These are phyloP conservation scores for Tripterygium wilfordii DNA, from an alignment of 177 flowering plant genomes.

Conservation along the genomic window DNA sequence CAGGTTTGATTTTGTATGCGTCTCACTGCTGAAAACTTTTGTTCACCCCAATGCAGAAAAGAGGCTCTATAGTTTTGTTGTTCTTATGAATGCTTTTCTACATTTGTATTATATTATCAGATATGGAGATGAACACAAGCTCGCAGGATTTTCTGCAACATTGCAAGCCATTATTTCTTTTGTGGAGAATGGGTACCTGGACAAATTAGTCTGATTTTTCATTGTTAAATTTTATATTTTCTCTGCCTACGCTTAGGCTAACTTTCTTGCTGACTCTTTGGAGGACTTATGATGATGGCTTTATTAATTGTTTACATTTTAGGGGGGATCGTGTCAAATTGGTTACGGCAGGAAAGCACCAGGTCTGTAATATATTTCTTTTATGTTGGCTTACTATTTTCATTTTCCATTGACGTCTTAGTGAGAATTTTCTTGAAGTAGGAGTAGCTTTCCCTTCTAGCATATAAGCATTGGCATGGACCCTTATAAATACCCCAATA, in stretches of 20 bases:
- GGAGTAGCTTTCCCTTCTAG: no score
- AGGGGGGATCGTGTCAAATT: conserved; percentile 87
- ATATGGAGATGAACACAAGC: conserved; percentile 95
- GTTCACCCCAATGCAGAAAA: not conserved
- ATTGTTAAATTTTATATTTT: not conserved
- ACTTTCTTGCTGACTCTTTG: no score
- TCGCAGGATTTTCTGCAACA: conserved; percentile 98
- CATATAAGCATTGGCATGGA: no score
- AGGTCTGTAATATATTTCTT: conserved; percentile 39
- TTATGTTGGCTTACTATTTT: conserved; percentile 2
- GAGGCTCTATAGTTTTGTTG: no score
- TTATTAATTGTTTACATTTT: conserved; percentile 16
- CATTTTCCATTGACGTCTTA: no score
- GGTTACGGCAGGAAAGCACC: conserved; percentile 95
- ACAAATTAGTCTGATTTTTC: not conserved
- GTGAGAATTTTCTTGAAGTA: no score
- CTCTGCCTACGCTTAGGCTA: no score
- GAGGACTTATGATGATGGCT: not conserved
- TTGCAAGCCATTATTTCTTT: conserved; percentile 97
- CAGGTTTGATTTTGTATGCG: conserved; percentile 35
- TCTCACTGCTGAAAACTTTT: not conserved
- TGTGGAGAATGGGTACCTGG: conserved; percentile 88
- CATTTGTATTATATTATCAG: no score
- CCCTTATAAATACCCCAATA: no score
- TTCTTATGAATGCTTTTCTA: conserved; percentile 6